Evolutionary conservation across 148 eudicot genomes (phyloP), one percentile per base, ranked within the genome.

Genomic region (Arctostaphylos glauca): DNA sequence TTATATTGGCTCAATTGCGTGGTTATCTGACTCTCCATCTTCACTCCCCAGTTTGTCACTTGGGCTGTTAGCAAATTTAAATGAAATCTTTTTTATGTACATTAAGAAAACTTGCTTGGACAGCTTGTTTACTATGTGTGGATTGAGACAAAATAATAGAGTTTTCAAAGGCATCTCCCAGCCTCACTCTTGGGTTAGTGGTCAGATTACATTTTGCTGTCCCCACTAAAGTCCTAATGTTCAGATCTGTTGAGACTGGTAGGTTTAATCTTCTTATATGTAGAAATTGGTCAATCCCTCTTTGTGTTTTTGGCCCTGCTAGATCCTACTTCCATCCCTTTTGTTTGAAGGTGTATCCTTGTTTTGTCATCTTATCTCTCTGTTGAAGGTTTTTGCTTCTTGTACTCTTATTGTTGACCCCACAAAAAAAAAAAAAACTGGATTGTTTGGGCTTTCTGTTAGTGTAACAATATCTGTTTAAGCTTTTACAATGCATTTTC

Each of bases 371-470:
- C 4, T 21, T 60, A 12, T 7, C 67, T 60, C 21, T 19, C 21
- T 60, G 31, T 60, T 21, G 31, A 60, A 60, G 67, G 31, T 60
- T 60, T 60, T 60, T 60, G 8, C 67, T 60, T 60, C 67, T 21
- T 21, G 4, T 8, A n/a, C 12, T 13, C 31, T 9, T 21, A n/a
- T 60, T n/a, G 67, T 60, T 77, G 38, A 31, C 38, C 38, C 38
- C 38, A 31, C n/a, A n/a, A n/a, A 50, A 72, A 23, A 77, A 52
- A 77, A 64, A 38, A 7, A 77, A 77, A 77, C 48, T 54, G 38
- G 48, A 19, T 7, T 4, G 4, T 77, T 15, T 77, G 25, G 66
- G 80, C 25, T 44, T 73, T 19, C 48, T 73, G 14, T 47, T 44
- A 73, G 76, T 23, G 76, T 73, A 46, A 43, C 53, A 73, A 73